Base-by-base conservation (phyloP, 2,329 filamentous ascomycete genomes). In the Aspergillus sp. region DNA sequence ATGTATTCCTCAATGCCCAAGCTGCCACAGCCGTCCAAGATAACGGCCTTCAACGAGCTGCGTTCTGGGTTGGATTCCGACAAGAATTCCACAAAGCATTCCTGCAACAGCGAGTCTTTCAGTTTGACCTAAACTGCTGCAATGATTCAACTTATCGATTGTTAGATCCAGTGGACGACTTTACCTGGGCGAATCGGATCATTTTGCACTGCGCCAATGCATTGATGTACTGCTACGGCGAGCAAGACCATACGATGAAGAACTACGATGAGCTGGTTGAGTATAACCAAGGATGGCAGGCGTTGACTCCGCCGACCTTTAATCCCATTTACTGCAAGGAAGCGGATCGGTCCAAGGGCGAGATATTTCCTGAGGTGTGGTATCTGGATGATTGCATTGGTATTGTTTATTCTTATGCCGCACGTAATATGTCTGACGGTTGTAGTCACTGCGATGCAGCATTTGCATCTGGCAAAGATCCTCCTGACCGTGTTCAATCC, bases 201-300 rank as follows among this genome's bases (percentile, higher is more conserved):
- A 72, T 84, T 0, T 69, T 81, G 2, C 76, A 81, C 50, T 78
- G 79, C 40, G 78, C 79, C 9, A 77, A 82, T 46, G 75, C 82
- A 1, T 62, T 84, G n/a, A 77, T 80, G 43, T 82, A 75, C 50
- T 84, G 81, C 56, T 84, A 82, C 52, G 46, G 63, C 44, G 43
- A 59, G 40, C 35, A 48, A 46, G 48, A 56, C 31, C 45, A 48
- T 2, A 67, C 10, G 72, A 70, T 19, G 19, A 19, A 19, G 19
- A 19, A 19, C 19, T 19, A 19, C 19, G 19, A 19, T 4, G 19
- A 19, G 19, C 19, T 19, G 19, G 19, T 19, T 4, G 44, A 69
- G 68, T 44, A 58, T 64, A 39, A 60, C 62, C 13, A 80, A 76
- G 77, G 57, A 67, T 35, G 57, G 63, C 10, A 40, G 12, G 31